Evolutionary conservation across 352 stramenopile species (phyloP).

Genomic region (Phytophthora niederhauseri): DNA sequence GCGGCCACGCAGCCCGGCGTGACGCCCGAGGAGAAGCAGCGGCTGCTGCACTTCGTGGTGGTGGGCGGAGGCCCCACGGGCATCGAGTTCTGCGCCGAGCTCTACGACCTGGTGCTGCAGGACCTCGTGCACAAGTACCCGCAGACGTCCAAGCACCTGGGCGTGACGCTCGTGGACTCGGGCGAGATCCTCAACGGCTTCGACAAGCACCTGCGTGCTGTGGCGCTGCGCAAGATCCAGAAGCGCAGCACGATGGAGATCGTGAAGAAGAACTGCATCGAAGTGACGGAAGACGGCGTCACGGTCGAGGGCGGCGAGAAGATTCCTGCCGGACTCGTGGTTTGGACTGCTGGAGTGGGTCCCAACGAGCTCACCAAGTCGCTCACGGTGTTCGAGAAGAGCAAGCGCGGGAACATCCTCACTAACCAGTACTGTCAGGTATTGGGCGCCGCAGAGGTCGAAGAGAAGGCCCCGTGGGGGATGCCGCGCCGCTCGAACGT

Average conservation of each 20-base stretch:
- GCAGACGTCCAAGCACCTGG: slow-evolving; percentile 71
- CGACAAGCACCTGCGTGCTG: slow-evolving; percentile 67
- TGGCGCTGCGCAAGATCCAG: slow-evolving; percentile 79
- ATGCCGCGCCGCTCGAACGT: slow-evolving; percentile 84
- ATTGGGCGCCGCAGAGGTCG: slow-evolving; percentile 62
- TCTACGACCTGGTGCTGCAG: slow-evolving; percentile 94
- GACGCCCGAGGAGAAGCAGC: slow-evolving; percentile 82
- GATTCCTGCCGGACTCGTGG: slow-evolving; percentile 66
- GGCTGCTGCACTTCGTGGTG: slow-evolving; percentile 97
- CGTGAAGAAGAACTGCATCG: slow-evolving; percentile 80
- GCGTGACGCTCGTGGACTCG: slow-evolving; percentile 75
- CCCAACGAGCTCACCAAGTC: slow-evolving; percentile 85
- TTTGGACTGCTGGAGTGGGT: slow-evolving; percentile 81
- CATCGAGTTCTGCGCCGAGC: slow-evolving; percentile 96
- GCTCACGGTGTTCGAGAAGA: slow-evolving; percentile 74
- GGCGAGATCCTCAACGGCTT: slow-evolving; percentile 79
- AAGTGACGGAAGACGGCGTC: slow-evolving; percentile 67
- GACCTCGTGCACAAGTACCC: slow-evolving; percentile 91
- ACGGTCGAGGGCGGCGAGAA: slow-evolving; percentile 63
- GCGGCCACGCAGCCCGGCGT: slow-evolving; percentile 89
- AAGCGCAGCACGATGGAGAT: slow-evolving; percentile 83
- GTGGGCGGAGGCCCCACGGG: slow-evolving; percentile 96
- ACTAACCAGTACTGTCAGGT: slow-evolving; percentile 88
- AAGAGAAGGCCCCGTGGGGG: slow-evolving; percentile 58
- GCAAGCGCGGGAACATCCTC: slow-evolving; percentile 80